phyloP scores from a whole-genome alignment of 352 stramenopile species.

The Phytopythium litorale region DNA sequence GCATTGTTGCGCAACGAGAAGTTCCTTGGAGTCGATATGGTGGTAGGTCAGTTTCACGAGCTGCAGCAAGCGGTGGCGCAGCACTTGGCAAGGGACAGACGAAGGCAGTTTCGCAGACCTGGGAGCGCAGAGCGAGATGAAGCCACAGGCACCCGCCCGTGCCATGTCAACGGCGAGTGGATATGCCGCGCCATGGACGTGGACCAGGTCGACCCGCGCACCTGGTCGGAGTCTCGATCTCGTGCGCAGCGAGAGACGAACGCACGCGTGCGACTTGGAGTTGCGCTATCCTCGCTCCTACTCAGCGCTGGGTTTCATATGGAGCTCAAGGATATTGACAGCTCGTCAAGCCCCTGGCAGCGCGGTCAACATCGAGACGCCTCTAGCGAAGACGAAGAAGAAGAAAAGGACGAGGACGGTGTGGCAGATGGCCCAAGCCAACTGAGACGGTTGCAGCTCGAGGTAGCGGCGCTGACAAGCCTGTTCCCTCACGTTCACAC shows the following conservation, averaged over 20 bases:
- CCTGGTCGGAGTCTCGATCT: not conserved
- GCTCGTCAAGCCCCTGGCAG: not conserved
- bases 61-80: not conserved
- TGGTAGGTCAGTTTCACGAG: conserved; percentile 8
- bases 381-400: not conserved
- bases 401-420: not conserved
- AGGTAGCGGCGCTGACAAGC: conserved; percentile 2
- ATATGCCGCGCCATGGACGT: conserved; percentile 12
- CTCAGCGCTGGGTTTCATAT: not conserved
- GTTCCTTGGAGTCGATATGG: conserved; percentile 3
- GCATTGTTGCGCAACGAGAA: conserved; percentile 10
- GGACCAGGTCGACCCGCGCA: not conserved
- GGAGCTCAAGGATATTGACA: not conserved
- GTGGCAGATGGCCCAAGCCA: not conserved
- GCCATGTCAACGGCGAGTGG: conserved; percentile 10
- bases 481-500: conserved; percentile 8
- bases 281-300: not conserved
- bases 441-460: not conserved
- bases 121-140: not conserved
- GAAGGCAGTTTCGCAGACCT: not conserved
- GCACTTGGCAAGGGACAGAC: not conserved
- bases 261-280: not conserved
- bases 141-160: not conserved
- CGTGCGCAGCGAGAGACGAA: not conserved
- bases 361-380: not conserved